Evolutionary conservation across 2,329 filamentous ascomycete species (phyloP).

Genomic region (Paracorniculantispora psalliotae): DNA sequence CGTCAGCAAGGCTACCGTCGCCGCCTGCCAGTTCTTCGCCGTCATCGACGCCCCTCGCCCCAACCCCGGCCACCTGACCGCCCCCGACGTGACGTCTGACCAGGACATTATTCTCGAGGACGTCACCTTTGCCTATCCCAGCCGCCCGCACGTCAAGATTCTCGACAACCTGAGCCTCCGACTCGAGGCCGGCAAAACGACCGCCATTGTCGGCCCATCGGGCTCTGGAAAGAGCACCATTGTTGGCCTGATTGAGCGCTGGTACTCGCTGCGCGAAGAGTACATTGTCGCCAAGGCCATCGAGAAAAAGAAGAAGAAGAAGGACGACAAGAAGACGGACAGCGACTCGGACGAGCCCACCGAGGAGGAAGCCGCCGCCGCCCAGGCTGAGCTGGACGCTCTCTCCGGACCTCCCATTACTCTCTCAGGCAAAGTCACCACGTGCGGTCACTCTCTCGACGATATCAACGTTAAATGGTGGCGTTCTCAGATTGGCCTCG

Average conservation of each 20-base stretch:
- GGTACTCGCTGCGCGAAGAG: slow-evolving; percentile 60
- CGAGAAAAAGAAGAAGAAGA: slow-evolving; percentile 32
- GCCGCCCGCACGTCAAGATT: slow-evolving; percentile 58
- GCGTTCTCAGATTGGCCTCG: slow-evolving; percentile 58
- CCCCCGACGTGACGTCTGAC: slow-evolving; percentile 33
- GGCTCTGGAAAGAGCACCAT: slow-evolving; percentile 73
- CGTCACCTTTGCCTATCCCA: slow-evolving; percentile 70
- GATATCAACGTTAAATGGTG: slow-evolving; percentile 59
- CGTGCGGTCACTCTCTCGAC: slow-evolving; percentile 49
- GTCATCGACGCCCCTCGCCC: slow-evolving; percentile 46
- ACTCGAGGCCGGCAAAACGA: slow-evolving; percentile 61
- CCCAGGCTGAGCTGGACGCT: slow-evolving; percentile 23
- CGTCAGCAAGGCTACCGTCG: slow-evolving; percentile 51
- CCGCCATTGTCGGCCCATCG: slow-evolving; percentile 68
- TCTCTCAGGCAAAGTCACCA: slow-evolving; percentile 43
- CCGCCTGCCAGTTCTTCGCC: slow-evolving; percentile 53
- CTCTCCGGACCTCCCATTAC: slow-evolving; percentile 39
- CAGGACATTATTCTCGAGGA: slow-evolving; percentile 48
- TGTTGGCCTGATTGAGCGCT: slow-evolving; percentile 64
- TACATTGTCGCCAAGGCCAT: slow-evolving; percentile 39
- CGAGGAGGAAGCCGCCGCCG: slow-evolving; percentile 26
- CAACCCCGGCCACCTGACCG: slow-evolving; percentile 29
- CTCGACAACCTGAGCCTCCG: slow-evolving; percentile 54
- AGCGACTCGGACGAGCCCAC: slow-evolving; percentile 23
- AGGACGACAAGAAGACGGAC: slow-evolving; percentile 22